Base-by-base conservation (phyloP, 306 rosid species). In the Adenanthera pavonina region DNA sequence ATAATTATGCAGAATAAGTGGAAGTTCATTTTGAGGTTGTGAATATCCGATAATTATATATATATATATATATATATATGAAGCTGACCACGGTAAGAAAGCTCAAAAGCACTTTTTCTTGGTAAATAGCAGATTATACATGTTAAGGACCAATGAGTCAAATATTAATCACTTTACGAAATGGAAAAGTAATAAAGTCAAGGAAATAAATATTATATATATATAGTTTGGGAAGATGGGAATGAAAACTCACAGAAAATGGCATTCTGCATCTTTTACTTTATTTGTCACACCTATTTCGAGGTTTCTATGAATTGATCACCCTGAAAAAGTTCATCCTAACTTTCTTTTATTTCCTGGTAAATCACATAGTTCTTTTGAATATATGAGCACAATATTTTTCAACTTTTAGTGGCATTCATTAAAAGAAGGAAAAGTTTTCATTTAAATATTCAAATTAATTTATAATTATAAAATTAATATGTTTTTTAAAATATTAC, bases 181-280 rank as follows among this genome's bases (percentile, higher is more conserved):
- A 57, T 60, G 13, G 0, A 25, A 1, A 30, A 60, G 35, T 30
- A 1, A 76, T 12, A 38, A 44, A 43, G 12, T 40, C 43, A 76
- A 61, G 60, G 61, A 47, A 85, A 1, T 81, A 74, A 81, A 81
- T 71, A 53, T 78, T 5, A 52, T 68, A 80, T 1, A 36, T 74
- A 40, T 40, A n/a, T 79, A 76, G 35, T 46, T 41, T 68, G 14
- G 14, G 30, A 40, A 62, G 35, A 76, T 61, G 52, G 11, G 73
- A 49, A 77, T 77, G 64, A 64, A 35, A 77, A 34, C 41, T 34
- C 1, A 16, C 0, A 12, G 60, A 8, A 54, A 54, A n/a, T n/a
- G 61, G 10, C 7, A 17, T 53, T 54, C 3, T 7, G 7, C 59
- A 16, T 7, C 61, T 54, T n/a, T 54, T n/a, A 54, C 61, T 54